phyloP scores from a whole-genome alignment of 345 rosid genomes.

The Populus euphratica region DNA sequence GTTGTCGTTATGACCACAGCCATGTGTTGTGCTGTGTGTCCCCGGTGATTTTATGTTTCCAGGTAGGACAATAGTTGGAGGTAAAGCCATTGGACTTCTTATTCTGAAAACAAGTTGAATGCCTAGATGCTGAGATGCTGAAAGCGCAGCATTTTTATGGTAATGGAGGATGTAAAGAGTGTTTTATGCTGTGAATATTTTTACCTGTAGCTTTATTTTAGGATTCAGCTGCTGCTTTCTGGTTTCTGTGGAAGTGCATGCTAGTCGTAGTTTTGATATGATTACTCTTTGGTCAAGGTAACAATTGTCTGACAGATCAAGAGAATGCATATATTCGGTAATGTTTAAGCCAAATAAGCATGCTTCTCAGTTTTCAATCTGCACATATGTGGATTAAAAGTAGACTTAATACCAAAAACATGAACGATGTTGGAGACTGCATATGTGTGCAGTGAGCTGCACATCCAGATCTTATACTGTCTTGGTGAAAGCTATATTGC shows the following conservation, averaged over 20 bases:
- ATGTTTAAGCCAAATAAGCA: not conserved
- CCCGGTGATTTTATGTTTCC: not conserved
- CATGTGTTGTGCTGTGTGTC: not conserved
- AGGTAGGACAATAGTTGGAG: not conserved
- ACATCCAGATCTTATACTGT: not conserved
- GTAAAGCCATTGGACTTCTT: not conserved
- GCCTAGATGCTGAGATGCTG: not conserved
- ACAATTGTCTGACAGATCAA: not conserved
- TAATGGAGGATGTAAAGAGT: not conserved
- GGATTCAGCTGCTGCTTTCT: not conserved
- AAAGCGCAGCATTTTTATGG: not conserved
- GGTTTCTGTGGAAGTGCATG: not conserved
- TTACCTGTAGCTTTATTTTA: not conserved
- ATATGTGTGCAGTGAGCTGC: not conserved
- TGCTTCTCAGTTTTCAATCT: not conserved
- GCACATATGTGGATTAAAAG: not conserved
- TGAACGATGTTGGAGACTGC: not conserved
- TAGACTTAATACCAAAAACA: not conserved
- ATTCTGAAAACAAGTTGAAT: not conserved
- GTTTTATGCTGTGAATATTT: not conserved
- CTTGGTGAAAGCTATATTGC: not conserved
- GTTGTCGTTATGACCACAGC: not conserved
- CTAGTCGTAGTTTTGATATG: not conserved
- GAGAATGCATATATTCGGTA: not conserved
- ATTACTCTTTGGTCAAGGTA: not conserved